Evolutionary conservation across 1,284 basidiomycete genomes (phyloP).

Genomic region (Cystobasidium sp.): DNA sequence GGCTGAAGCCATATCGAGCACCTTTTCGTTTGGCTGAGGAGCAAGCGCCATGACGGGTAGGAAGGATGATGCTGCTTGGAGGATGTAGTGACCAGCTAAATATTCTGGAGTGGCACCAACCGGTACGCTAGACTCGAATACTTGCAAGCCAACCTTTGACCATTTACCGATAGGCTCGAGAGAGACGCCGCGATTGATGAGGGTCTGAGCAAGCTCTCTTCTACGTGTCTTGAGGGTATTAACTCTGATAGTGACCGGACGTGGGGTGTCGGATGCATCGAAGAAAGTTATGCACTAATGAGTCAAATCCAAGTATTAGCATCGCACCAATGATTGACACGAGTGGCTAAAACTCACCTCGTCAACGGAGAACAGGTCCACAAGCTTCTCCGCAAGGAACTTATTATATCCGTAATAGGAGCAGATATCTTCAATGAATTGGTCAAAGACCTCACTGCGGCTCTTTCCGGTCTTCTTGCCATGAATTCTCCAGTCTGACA

Average conservation of each 20-base stretch:
- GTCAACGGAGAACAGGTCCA: slow-evolving; percentile 87
- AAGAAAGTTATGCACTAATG: slow-evolving; percentile 93
- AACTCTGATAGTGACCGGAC: slow-evolving; percentile 96
- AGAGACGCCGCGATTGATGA: slow-evolving; percentile 95
- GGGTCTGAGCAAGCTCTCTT: slow-evolving; percentile 88
- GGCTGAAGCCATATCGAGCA: slow-evolving; percentile 98
- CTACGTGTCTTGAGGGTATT: slow-evolving; percentile 94
- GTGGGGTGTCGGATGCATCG: slow-evolving; percentile 93
- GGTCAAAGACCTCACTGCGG: slow-evolving; percentile 85
- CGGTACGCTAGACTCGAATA: slow-evolving; percentile 95
- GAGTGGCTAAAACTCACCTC: slow-evolving; percentile 66
- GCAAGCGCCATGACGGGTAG: slow-evolving; percentile 95
- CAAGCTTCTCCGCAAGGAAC: slow-evolving; percentile 91
- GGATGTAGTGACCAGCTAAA: slow-evolving; percentile 98
- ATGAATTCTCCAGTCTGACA: slow-evolving; percentile 72
- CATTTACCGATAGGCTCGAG: slow-evolving; percentile 98
- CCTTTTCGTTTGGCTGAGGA: slow-evolving; percentile 90
- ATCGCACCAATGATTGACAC: slow-evolving; percentile 2
- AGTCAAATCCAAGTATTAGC: background rate
- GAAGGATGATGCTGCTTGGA: slow-evolving; percentile 98
- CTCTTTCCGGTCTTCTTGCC: slow-evolving; percentile 64
- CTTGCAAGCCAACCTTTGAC: slow-evolving; percentile 96
- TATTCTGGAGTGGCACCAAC: slow-evolving; percentile 99
- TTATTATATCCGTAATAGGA: slow-evolving; percentile 98
- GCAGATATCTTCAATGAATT: slow-evolving; percentile 83